phyloP scores from a whole-genome alignment of 768 basidiomycete species.

The Mycena amicta region DNA sequence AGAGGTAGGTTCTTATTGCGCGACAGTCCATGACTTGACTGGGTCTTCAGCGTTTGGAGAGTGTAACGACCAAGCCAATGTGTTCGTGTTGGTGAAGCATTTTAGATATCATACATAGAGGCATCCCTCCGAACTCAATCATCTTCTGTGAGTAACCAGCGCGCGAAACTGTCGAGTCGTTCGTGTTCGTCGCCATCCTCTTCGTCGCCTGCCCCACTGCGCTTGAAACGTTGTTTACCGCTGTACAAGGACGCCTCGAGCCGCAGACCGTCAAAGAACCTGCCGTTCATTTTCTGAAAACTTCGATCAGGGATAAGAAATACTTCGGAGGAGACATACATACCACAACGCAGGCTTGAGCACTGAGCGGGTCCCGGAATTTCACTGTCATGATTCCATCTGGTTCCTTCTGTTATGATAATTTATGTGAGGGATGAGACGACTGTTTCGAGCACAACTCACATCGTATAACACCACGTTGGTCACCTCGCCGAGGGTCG shows the following conservation, averaged over 20 bases:
- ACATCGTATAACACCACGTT: conserved; percentile 96
- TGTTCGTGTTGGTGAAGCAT: conserved; percentile 65
- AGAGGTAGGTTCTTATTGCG: conserved; percentile 64
- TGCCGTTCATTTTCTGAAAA: conserved; percentile 87
- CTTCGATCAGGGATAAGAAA: not conserved
- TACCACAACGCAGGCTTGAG: conserved; percentile 89
- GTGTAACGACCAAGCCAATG: conserved; percentile 66
- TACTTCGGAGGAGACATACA: conserved; percentile 31
- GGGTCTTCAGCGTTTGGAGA: conserved; percentile 74
- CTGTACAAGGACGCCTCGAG: conserved; percentile 82
- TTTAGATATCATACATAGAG: not conserved
- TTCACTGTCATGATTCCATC: conserved; percentile 97
- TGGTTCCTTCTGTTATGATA: conserved; percentile 69
- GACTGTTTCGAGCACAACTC: conserved; percentile 35
- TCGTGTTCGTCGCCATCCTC: conserved; percentile 67
- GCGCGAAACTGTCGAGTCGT: conserved; percentile 84
- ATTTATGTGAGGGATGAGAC: no score
- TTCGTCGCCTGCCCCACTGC: conserved; percentile 71
- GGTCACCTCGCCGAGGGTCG: conserved; percentile 89
- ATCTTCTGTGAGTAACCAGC: conserved; percentile 84
- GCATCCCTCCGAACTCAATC: conserved; percentile 48
- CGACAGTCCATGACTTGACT: no score
- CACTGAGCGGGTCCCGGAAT: conserved; percentile 89
- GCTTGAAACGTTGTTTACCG: conserved; percentile 81
- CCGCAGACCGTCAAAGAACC: conserved; percentile 84